phyloP scores from a whole-genome alignment of 306 rosid genomes.

The Cyamopsis tetragonoloba region DNA sequence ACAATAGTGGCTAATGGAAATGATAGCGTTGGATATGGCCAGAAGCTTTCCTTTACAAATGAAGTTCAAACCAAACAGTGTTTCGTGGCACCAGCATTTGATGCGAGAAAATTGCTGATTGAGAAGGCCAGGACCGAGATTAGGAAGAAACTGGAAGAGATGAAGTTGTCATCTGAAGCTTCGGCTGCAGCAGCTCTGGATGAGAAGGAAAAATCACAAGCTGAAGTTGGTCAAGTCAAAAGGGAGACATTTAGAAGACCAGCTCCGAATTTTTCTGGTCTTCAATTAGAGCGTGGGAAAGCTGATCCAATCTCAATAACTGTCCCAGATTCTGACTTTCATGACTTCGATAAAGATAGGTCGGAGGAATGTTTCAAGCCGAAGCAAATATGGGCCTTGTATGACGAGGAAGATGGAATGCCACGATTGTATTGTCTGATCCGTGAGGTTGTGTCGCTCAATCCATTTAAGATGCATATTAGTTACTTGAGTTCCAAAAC shows the following conservation, averaged over 20 bases:
- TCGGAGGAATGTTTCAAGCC: conserved; percentile 92
- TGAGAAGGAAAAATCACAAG: conserved; percentile 38
- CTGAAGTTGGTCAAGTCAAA: conserved; percentile 41
- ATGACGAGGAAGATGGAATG: conserved; percentile 99
- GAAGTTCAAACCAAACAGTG: conserved; percentile 59
- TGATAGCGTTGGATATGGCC: conserved; percentile 47
- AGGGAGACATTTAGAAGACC: conserved; percentile 35
- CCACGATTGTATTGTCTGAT: conserved; percentile 95
- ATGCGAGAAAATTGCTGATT: conserved; percentile 73
- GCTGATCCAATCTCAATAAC: conserved; percentile 50
- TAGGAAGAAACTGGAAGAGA: conserved; percentile 71
- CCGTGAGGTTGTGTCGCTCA: conserved; percentile 82
- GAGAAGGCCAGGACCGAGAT: conserved; percentile 85
- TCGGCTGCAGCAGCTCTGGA: conserved; percentile 32
- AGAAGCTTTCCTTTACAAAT: conserved; percentile 32
- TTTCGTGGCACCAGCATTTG: conserved; percentile 69
- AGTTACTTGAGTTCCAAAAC: conserved; percentile 88
- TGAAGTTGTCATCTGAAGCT: conserved; percentile 52
- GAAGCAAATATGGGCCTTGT: conserved; percentile 98
- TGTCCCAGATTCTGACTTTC: conserved; percentile 97
- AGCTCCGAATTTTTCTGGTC: conserved; percentile 38
- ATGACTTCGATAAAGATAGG: conserved; percentile 92
- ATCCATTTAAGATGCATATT: conserved; percentile 79
- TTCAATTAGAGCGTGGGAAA: conserved; percentile 44
- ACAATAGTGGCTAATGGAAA: conserved; percentile 54